Conservation (phyloP, 345 rosid species). For the Viola odorata region DNA sequence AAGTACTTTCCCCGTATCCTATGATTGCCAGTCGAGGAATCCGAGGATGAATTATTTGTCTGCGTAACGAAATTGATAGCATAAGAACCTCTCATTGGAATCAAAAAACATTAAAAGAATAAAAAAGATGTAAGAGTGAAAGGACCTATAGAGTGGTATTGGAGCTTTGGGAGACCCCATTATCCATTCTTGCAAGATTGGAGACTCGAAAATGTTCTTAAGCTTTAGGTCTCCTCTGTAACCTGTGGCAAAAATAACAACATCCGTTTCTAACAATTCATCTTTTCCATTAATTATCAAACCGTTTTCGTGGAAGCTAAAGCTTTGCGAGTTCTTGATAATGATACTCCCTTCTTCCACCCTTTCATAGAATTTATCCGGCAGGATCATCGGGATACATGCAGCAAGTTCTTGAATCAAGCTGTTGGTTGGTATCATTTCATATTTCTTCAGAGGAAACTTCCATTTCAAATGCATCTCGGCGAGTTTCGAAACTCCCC, state of each 20-base stretch:
- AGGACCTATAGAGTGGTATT: constrained; percentile 23
- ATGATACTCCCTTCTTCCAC: constrained; percentile 29
- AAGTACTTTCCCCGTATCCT: constrained; percentile 19
- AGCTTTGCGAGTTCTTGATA: constrained; percentile 19
- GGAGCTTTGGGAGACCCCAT: constrained; percentile 2
- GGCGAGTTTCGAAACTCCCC: constrained; percentile 17
- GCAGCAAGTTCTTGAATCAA: constrained; percentile 13
- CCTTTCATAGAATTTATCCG: constrained; percentile 25
- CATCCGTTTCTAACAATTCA: constrained; percentile 5
- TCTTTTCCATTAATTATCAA: constrained; percentile 14
- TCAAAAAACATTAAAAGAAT: no score
- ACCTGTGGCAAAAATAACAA: constrained; percentile 31
- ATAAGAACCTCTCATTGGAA: no score
- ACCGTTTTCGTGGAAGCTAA: constrained; percentile 24
- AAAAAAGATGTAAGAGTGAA: no score
- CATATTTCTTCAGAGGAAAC: constrained; percentile 22
- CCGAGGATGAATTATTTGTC: constrained; percentile 32
- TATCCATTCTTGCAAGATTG: constrained; percentile 15
- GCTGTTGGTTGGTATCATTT: constrained; percentile 18
- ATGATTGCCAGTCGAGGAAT: constrained; percentile 27
- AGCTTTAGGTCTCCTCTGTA: constrained; percentile 22
- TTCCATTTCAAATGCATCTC: constrained; percentile 23
- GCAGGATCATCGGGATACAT: constrained; percentile 15
- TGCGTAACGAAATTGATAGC: constrained; percentile 2
- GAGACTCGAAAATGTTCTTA: constrained; percentile 18